Percentiles rank a stretch among this genome's conserved stretches.
Evolutionary conservation across 2,329 filamentous ascomycete species (phyloP).

Genomic region (Fusarium sp.): DNA sequence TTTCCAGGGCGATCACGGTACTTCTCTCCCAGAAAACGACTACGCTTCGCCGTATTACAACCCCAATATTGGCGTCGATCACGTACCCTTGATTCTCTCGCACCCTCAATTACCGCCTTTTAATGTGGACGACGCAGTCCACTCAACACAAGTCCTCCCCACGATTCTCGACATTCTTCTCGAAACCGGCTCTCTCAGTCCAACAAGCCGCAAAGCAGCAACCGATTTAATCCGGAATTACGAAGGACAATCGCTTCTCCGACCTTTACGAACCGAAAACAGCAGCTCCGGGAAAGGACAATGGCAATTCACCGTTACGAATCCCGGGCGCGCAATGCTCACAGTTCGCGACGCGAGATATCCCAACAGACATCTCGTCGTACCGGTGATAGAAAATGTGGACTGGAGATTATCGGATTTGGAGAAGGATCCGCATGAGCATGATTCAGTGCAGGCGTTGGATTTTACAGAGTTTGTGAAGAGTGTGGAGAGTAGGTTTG

Average conservation of each 20-base stretch:
- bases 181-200: conserved; percentile 47
- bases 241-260: conserved; percentile 51
- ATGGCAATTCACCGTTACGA: conserved; percentile 53
- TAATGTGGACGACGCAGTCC: conserved; percentile 47
- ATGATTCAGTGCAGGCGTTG: conserved; percentile 44
- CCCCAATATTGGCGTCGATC: conserved; percentile 48
- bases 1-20: conserved; percentile 51
- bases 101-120: conserved; percentile 49
- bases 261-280: conserved; percentile 27
- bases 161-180: conserved; percentile 52
- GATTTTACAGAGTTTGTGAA: conserved; percentile 44
- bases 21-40: conserved; percentile 51
- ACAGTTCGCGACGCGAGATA: conserved; percentile 51
- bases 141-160: conserved; percentile 50
- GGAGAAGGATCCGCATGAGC: conserved; percentile 46
- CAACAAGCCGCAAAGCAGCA: conserved; percentile 36
- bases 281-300: conserved; percentile 41
- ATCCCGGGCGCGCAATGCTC: conserved; percentile 52
- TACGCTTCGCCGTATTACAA: conserved; percentile 51
- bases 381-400: conserved; percentile 50
- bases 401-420: conserved; percentile 51
- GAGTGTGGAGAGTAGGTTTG: conserved; percentile 43
- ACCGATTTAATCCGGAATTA: conserved; percentile 47
- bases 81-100: conserved; percentile 50
- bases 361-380: conserved; percentile 47